A percentile compares a stretch with the other conserved stretches of the same genome.
phyloP scores from a whole-genome alignment of 2,329 filamentous ascomycete species.

The Sporothrix pallida region DNA sequence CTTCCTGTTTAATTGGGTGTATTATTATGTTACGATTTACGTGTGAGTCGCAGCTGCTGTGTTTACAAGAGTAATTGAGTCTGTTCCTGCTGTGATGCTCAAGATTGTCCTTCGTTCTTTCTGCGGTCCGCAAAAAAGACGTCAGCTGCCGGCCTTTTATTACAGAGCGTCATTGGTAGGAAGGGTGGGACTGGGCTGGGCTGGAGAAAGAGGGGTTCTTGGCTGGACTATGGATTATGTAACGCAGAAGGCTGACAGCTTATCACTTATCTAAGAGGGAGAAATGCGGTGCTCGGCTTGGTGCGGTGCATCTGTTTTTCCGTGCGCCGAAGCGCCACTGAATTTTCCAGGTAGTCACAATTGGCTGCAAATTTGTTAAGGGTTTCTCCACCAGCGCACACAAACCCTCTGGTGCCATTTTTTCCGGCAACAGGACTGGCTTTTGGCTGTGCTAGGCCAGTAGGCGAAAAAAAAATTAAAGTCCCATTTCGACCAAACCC shows the following conservation, averaged over 20 bases:
- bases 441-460: neutral
- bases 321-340: conserved; percentile 3
- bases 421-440: conserved; percentile 29
- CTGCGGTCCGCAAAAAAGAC: conserved; percentile 18
- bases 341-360: neutral
- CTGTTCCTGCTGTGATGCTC: neutral
- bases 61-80: neutral
- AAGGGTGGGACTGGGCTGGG: neutral
- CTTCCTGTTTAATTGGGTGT: neutral
- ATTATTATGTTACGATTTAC: neutral
- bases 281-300: neutral
- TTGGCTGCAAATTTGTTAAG: conserved; percentile 27
- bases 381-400: conserved; percentile 35
- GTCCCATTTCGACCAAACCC: conserved; percentile 33
- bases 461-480: conserved; percentile 33
- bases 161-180: conserved; percentile 14
- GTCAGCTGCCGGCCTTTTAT: conserved; percentile 13
- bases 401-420: conserved; percentile 35
- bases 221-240: neutral
- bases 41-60: conserved; percentile 21
- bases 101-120: conserved; percentile 30
- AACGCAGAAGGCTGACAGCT: neutral
- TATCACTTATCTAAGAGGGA: conserved; percentile 21
- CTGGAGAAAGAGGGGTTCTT: conserved; percentile 25
- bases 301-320: conserved; percentile 24